Evolutionary conservation across 805 yeast species (phyloP), one percentile per base, ranked within the genome.

Genomic region (Candida andamanensis): DNA sequence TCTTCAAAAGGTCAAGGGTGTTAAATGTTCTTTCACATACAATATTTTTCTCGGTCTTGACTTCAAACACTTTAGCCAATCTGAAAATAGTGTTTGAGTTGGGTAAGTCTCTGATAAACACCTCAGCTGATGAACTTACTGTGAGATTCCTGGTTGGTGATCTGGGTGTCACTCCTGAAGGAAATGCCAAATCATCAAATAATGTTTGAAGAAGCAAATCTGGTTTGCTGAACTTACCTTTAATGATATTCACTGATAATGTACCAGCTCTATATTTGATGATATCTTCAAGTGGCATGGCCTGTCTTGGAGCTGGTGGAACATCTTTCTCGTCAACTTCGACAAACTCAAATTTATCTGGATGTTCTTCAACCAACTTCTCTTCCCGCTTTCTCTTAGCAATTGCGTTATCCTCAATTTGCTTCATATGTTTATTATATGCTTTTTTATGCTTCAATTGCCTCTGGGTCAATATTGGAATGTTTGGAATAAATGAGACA

Each of bases 21-120:
- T 62, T 52, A 36, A 67, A 68, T 5, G 60, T 52, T 35, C 61
- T 60, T 45, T 79, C 85, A 4, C 65, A 60, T 14, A 76, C 36
- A 17, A 84, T 49, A 23, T 80, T 78, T 26, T 67, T 67, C 7
- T 58, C 54, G 15, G 59, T 60, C 17, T 56, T 65, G 10, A 74
- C 76, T 20, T 67, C 64, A 13, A 64, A 67, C 32, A 63, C 71
- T 35, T 69, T 72, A 2, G 83, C 56, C n/a, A 78, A 50, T 52
- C 90, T 68, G 41, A 84, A 58, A 22, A 75, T 56, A 26, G 75
- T 41, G 29, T 56, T 63, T 22, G 87, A 79, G 50, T 81, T 68
- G 25, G 72, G 70, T 46, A 84, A 66, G 52, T 84, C 92, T 54
- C 94, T 74, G 30, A 84, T 65, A 43, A 82, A 82, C 0, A 73